Evolutionary conservation across 2,329 filamentous ascomycete species (phyloP), one percentile per base, ranked within the genome.

Genomic region (Aphanocladium album): DNA sequence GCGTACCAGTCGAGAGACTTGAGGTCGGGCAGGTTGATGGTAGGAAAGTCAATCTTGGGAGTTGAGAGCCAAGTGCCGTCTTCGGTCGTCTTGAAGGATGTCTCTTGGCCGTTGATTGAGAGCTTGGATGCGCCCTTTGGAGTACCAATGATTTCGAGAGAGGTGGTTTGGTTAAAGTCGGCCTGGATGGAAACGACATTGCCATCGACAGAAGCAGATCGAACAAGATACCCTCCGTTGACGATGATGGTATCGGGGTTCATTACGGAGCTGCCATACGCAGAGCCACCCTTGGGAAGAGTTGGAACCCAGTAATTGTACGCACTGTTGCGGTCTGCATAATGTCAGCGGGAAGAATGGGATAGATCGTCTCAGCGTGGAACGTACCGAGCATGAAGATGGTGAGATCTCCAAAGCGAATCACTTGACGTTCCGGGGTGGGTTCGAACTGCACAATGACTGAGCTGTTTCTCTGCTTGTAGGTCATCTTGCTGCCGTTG

Each of bases 271-370:
- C 66, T 73, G 37, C 74, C 74, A 8, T 68, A 76, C 0, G 72
- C 67, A 6, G 66, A 59, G 2, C 61, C 52, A 2, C 61, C 57
- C 57, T 6, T 67, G 0, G 77, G 78, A 2, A 85, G 68, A 54
- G 88, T 81, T 2, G 87, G 75, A 0, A 85, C 82, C 87, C 87
- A 90, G 72, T 88, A 88, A 63, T 86, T 83, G 72, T 89, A 90
- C 0, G 87, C 88, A 14, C 81, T 76, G 63, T 88, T 84, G 47
- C 87, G 83, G 65, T 88, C 86, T 82, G 67, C 25, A 16, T 11
- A 41, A 11, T 27, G 30, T 49, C 35, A 52, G 49, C 16, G 17
- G 12, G 33, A 35, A 35, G 35, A 5, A 17, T 39, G 62, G 5
- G 51, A 53, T 12, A 6, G 11, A 27, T 19, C n/a, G 3, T 17